Evolutionary conservation across 805 yeast genomes (phyloP).

Genomic region (Nakazawaea laoshanensis): DNA sequence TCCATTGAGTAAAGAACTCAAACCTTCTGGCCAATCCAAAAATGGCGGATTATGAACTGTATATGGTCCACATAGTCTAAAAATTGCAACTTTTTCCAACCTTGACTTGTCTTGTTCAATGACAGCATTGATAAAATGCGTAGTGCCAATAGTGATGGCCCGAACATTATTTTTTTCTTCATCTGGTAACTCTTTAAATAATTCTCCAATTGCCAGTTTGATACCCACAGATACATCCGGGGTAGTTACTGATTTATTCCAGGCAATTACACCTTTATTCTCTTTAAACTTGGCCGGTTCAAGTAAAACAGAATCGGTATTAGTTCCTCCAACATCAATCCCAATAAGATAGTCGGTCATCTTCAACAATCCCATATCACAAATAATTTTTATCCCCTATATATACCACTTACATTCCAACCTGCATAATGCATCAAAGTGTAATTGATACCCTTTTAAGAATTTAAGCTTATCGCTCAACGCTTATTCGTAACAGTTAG

Average conservation of each 20-base stretch:
- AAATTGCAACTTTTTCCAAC: conserved; percentile 33
- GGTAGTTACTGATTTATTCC: conserved; percentile 35
- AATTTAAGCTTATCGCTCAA: no score
- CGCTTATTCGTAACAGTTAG: background rate
- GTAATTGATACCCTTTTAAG: no score
- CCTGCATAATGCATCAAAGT: no score
- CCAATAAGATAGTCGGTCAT: conserved; percentile 23
- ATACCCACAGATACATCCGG: conserved; percentile 35
- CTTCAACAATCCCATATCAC: no score
- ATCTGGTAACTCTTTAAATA: conserved; percentile 18
- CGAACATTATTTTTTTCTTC: conserved; percentile 20
- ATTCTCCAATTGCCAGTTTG: conserved; percentile 23
- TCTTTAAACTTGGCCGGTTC: conserved; percentile 23
- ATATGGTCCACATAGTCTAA: conserved; percentile 36
- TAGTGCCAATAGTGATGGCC: conserved; percentile 41
- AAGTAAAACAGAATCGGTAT: conserved; percentile 37
- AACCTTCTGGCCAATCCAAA: conserved; percentile 33
- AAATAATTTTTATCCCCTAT: no score
- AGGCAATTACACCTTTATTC: conserved; percentile 27
- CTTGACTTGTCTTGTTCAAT: conserved; percentile 34
- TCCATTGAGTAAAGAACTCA: conserved; percentile 24
- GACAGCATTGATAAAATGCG: conserved; percentile 43
- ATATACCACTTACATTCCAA: no score
- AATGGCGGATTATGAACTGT: conserved; percentile 29
- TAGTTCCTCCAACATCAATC: conserved; percentile 45